Conservation (phyloP, 2,329 filamentous ascomycete genomes). For the Alternaria arborescens region DNA sequence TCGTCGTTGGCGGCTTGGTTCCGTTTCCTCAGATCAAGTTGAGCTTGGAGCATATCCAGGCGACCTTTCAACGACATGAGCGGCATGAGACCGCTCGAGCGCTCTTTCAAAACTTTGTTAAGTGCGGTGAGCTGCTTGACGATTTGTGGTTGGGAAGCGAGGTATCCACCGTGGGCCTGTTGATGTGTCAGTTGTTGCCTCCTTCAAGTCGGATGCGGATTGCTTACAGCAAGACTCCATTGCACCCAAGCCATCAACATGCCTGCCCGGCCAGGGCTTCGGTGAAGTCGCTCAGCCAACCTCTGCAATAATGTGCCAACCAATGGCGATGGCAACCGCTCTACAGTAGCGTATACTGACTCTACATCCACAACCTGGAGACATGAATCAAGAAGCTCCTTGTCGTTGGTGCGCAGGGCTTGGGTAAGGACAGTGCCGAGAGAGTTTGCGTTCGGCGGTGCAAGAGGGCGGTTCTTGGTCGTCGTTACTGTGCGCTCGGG, state of each 20-base stretch:
- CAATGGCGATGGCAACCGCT: conserved; percentile 85
- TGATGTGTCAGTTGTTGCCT: conserved; percentile 1
- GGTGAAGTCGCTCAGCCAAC: conserved; percentile 85
- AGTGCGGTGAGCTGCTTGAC: conserved; percentile 79
- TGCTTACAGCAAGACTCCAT: conserved; percentile 60
- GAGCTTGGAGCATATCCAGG: conserved; percentile 90
- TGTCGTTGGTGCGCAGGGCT: conserved; percentile 90
- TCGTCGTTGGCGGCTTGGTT: conserved; percentile 68
- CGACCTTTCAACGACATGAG: conserved; percentile 92
- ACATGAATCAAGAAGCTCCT: conserved; percentile 88
- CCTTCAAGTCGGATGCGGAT: background rate
- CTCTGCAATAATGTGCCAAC: conserved; percentile 81
- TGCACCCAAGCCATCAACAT: conserved; percentile 95
- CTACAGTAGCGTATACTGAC: conserved; percentile 87
- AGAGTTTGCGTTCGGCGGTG: conserved; percentile 76
- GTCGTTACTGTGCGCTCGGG: conserved; percentile 57
- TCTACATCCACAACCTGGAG: conserved; percentile 79
- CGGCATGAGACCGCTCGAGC: conserved; percentile 81
- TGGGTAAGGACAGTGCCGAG: conserved; percentile 93
- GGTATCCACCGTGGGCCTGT: conserved; percentile 82
- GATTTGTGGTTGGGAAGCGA: conserved; percentile 86
- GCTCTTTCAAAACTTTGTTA: conserved; percentile 86
- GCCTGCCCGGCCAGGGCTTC: conserved; percentile 86
- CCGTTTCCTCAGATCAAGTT: conserved; percentile 80
- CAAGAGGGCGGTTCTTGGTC: conserved; percentile 58